Conservation (phyloP, 371 early-diverging fungal genomes). For the Mucor racemosus region DNA sequence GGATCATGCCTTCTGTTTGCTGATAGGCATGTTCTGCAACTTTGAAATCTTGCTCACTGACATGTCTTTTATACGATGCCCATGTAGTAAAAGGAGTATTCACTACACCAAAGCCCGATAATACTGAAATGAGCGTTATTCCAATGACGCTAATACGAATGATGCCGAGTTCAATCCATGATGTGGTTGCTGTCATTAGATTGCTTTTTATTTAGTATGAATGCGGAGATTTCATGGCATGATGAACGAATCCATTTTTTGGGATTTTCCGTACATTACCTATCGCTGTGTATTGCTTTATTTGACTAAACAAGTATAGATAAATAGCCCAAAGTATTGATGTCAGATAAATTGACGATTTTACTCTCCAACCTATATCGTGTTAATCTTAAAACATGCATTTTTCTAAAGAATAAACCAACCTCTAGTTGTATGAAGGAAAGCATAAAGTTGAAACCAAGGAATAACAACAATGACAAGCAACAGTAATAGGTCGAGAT, state of each 20-base stretch:
- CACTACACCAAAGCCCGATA: constrained; percentile 96
- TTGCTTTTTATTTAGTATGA: not conserved
- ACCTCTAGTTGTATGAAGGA: constrained; percentile 56
- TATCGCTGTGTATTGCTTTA: constrained; percentile 47
- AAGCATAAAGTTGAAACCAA: constrained; percentile 72
- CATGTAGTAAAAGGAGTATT: constrained; percentile 80
- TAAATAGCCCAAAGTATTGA: constrained; percentile 61
- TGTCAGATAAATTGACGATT: constrained; percentile 42
- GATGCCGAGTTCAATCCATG: constrained; percentile 71
- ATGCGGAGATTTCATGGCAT: constrained; percentile 2
- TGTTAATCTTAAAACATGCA: not conserved
- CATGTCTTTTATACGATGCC: constrained; percentile 30
- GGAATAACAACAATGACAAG: constrained; percentile 78
- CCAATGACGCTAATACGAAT: constrained; percentile 87
- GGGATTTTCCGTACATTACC: constrained; percentile 32
- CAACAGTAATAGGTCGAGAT: constrained; percentile 65
- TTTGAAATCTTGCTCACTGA: constrained; percentile 40
- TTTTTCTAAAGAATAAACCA: not conserved
- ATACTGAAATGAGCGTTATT: constrained; percentile 87
- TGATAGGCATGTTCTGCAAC: constrained; percentile 44
- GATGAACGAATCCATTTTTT: not conserved
- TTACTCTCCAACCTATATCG: constrained; percentile 35
- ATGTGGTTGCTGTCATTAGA: not conserved
- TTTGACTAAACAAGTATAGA: constrained; percentile 72
- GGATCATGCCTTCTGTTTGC: constrained; percentile 34